Evolutionary conservation across 1,139 yeast genomes (phyloP).

Genomic region (Hyphopichia wangnamkhiaoensis): DNA sequence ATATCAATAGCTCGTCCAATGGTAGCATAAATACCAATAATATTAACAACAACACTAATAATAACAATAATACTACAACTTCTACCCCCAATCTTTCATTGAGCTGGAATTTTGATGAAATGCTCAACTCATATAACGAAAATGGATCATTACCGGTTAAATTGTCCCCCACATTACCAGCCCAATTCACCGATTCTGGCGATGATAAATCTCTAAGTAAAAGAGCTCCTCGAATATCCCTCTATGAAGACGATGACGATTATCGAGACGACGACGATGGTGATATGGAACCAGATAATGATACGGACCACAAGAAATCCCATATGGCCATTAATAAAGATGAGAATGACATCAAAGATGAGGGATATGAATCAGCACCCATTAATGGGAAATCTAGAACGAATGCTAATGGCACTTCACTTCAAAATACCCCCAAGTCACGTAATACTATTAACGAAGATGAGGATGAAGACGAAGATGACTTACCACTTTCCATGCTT

Average conservation of each 20-base stretch:
- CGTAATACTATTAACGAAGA: not conserved
- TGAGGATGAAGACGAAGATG: constrained; percentile 13
- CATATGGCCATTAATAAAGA: not conserved
- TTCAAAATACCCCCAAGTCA: too few relatives aligned
- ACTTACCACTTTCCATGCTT: constrained; percentile 30
- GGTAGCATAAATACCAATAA: not conserved
- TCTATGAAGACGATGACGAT: constrained; percentile 4
- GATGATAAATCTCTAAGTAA: constrained; percentile 1
- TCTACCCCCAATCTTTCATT: not conserved
- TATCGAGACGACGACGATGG: constrained; percentile 6
- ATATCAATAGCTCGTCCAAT: not conserved
- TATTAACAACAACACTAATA: not conserved
- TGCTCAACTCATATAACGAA: constrained; percentile 36
- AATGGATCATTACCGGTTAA: constrained; percentile 40
- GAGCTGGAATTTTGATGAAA: constrained; percentile 45
- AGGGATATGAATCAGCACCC: not conserved
- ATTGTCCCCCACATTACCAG: constrained; percentile 45
- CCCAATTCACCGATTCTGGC: constrained; percentile 9
- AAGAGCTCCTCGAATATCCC: constrained; percentile 4
- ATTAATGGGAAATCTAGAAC: not conserved
- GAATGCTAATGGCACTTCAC: too few relatives aligned
- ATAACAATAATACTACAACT: not conserved
- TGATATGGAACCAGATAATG: not conserved
- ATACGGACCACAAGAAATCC: too few relatives aligned
- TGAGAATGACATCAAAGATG: not conserved